A percentile compares a stretch with the other conserved stretches of the same genome.
Evolutionary conservation across 495 filamentous ascomycete species (phyloP).

Genomic region (Podospora fimiseda): DNA sequence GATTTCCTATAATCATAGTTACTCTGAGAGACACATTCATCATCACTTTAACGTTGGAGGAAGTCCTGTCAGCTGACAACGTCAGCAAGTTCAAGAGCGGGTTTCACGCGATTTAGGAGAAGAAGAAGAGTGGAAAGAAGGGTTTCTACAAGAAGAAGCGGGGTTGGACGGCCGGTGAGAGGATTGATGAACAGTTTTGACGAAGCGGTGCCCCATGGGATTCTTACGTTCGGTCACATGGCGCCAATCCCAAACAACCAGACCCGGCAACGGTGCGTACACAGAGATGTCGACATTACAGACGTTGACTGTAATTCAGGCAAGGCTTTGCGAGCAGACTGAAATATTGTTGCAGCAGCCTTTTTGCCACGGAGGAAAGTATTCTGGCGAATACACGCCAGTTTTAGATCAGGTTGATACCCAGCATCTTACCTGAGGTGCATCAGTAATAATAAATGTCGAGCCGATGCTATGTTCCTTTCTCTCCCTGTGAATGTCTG

Average conservation of each 20-base stretch:
- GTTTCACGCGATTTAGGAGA: slow-evolving; percentile 29
- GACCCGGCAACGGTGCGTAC: neutral
- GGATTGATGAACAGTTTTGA: slow-evolving; percentile 4
- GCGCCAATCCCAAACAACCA: neutral
- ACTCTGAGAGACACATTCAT: too few species aligned
- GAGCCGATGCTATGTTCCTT: neutral
- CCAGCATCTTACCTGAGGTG: neutral
- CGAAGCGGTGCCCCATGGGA: neutral
- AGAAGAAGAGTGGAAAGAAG: slow-evolving; percentile 26
- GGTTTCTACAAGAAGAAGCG: slow-evolving; percentile 30
- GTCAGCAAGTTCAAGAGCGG: slow-evolving; percentile 32
- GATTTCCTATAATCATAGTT: slow-evolving; percentile 88
- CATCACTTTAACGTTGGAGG: slow-evolving; percentile 94
- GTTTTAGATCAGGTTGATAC: neutral
- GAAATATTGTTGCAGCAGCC: neutral
- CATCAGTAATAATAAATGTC: slow-evolving; percentile 4
- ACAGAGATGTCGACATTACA: neutral
- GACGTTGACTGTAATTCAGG: neutral
- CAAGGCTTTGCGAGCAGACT: neutral
- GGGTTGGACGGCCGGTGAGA: too few species aligned
- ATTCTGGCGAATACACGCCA: neutral
- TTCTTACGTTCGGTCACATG: neutral
- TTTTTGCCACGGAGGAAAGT: neutral
- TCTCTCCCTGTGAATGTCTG: neutral
- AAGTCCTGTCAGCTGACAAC: slow-evolving; percentile 62